Evolutionary conservation across 73 alveolate species (phyloP).

Genomic region (Paramecium primaurelia): DNA sequence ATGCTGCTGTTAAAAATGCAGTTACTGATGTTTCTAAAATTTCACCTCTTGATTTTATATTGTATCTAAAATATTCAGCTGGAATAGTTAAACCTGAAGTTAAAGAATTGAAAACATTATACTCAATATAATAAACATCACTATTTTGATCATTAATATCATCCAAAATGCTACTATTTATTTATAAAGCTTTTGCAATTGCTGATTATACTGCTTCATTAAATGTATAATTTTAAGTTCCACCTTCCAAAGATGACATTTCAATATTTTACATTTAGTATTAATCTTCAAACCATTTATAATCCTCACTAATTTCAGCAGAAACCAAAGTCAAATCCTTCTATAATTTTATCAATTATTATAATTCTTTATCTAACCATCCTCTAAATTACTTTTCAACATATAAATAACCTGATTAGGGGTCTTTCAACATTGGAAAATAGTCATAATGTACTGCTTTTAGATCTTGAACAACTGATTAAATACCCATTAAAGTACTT

Average conservation of each 20-base stretch:
- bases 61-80: neutral
- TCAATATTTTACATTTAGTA: neutral
- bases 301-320: neutral
- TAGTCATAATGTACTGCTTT: neutral
- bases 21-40: neutral
- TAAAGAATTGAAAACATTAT: neutral
- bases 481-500: neutral
- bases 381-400: neutral
- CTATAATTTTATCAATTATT: neutral
- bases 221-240: neutral
- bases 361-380: neutral
- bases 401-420: neutral
- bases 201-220: constrained; percentile 2
- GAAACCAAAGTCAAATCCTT: neutral
- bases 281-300: neutral
- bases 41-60: neutral
- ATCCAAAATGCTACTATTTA: neutral
- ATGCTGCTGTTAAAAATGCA: neutral
- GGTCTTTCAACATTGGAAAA: neutral
- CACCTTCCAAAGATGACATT: neutral
- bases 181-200: neutral
- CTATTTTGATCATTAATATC: neutral
- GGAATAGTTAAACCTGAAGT: neutral
- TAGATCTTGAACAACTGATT: neutral
- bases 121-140: neutral